Conservation (phyloP, 139 green algal genomes). For the Chlorella sp. region DNA sequence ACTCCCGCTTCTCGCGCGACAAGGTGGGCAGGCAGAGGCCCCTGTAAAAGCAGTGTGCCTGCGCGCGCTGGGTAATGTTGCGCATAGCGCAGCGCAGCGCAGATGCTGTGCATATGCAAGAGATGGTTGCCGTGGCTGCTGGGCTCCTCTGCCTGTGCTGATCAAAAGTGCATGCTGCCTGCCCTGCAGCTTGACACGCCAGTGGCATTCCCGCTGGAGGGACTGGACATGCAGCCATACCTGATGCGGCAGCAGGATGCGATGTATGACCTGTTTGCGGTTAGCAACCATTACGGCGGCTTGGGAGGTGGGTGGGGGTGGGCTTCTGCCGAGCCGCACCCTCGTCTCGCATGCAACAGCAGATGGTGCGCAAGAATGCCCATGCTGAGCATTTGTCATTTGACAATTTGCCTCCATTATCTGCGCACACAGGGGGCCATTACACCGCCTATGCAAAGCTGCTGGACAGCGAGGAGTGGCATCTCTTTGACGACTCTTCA, state of each 20-base stretch:
- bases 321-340: not conserved
- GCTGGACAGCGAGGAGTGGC: slow-evolving; percentile 57
- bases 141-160: too few species aligned
- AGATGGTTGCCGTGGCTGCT: too few species aligned
- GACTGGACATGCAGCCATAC: slow-evolving; percentile 74
- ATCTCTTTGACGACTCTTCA: slow-evolving; percentile 87
- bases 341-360: not conserved
- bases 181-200: slow-evolving; percentile 79
- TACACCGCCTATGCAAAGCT: slow-evolving; percentile 90
- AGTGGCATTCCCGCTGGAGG: slow-evolving; percentile 71
- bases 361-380: not conserved
- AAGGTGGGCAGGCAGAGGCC: too few species aligned
- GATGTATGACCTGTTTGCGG: slow-evolving; percentile 90
- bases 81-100: too few species aligned
- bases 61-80: too few species aligned
- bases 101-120: too few species aligned
- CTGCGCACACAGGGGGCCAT: slow-evolving; percentile 72
- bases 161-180: too few species aligned
- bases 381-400: not conserved
- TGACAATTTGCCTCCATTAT: not conserved
- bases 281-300: slow-evolving; percentile 94
- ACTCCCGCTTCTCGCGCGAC: slow-evolving; percentile 71
- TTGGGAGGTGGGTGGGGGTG: not conserved
- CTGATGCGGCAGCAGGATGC: slow-evolving; percentile 1
- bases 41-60: too few species aligned